These are phyloP conservation scores for Wickerhamiella qilinensis DNA, from an alignment of 805 yeast species.

Conservation along the genomic window DNA sequence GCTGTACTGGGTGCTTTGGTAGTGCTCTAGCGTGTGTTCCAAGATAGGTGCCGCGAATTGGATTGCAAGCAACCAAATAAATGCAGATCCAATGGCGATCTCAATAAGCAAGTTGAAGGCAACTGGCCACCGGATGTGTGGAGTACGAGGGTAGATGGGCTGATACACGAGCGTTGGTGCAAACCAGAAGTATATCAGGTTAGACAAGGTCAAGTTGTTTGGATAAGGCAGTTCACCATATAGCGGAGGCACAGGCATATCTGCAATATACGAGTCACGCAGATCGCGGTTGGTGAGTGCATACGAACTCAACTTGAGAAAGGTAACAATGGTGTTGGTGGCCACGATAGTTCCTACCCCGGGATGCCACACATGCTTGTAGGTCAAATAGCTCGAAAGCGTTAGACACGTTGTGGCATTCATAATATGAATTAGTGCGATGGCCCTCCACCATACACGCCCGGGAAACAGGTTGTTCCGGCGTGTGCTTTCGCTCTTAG, in stretches of 20 bases:
- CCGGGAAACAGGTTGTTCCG: not conserved
- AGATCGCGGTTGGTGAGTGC: conserved; percentile 31
- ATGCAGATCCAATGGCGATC: conserved; percentile 19
- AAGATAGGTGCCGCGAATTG: conserved; percentile 31
- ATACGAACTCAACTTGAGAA: conserved; percentile 28
- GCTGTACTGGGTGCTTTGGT: conserved; percentile 14
- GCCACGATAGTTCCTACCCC: conserved; percentile 29
- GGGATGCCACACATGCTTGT: conserved; percentile 25
- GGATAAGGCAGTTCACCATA: conserved; percentile 26
- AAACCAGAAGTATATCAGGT: conserved; percentile 27
- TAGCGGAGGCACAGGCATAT: conserved; percentile 19
- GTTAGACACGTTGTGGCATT: conserved; percentile 13
- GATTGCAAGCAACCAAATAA: conserved; percentile 25
- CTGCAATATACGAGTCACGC: conserved; percentile 20
- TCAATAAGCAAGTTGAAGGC: conserved; percentile 24
- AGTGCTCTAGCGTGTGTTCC: conserved; percentile 20
- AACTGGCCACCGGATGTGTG: conserved; percentile 18
- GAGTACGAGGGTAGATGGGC: conserved; percentile 29
- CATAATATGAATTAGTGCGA: conserved; percentile 21
- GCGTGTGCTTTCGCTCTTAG: not conserved
- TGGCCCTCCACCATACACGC: conserved; percentile 19
- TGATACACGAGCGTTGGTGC: conserved; percentile 34
- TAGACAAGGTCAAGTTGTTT: conserved; percentile 23
- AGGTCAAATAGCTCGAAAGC: conserved; percentile 11
- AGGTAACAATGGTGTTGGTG: conserved; percentile 25